Percentiles rank a stretch among this genome's conserved stretches.
Evolutionary conservation across 2,329 filamentous ascomycete genomes (phyloP).

Genomic region (Arachnomyces sp.): DNA sequence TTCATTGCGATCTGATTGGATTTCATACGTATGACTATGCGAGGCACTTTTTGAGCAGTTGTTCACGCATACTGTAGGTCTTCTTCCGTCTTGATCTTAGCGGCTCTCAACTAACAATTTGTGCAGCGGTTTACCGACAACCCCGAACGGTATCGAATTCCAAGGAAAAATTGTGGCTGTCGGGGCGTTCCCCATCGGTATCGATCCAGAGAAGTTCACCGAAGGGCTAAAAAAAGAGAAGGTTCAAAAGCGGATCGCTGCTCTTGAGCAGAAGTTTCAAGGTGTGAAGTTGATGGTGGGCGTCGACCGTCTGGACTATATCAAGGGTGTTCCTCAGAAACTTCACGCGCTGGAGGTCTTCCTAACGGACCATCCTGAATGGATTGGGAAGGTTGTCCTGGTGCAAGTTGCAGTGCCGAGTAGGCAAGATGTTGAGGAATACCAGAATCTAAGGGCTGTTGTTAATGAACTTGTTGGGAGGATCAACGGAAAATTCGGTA

Average conservation of each 20-base stretch:
- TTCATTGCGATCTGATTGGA: constrained; percentile 90
- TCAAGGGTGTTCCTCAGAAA: constrained; percentile 98
- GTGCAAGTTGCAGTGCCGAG: constrained; percentile 95
- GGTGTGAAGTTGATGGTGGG: constrained; percentile 95
- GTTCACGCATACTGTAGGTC: constrained; percentile 77
- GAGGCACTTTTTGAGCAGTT: constrained; percentile 93
- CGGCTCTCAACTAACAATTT: constrained; percentile 11
- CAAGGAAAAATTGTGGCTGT: constrained; percentile 82
- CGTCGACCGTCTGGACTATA: constrained; percentile 94
- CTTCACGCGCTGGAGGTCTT: constrained; percentile 94
- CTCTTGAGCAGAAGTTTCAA: constrained; percentile 82
- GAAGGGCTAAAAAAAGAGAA: constrained; percentile 78
- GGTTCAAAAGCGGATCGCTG: constrained; percentile 79
- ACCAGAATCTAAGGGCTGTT: constrained; percentile 89
- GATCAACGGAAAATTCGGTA: constrained; percentile 90
- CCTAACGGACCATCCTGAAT: constrained; percentile 91
- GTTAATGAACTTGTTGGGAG: constrained; percentile 95
- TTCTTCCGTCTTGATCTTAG: not conserved
- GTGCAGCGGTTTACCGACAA: constrained; percentile 52
- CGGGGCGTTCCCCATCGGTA: constrained; percentile 94
- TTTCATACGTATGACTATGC: constrained; percentile 99
- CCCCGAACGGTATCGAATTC: constrained; percentile 88
- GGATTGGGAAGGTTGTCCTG: constrained; percentile 94
- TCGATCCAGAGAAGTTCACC: constrained; percentile 93
- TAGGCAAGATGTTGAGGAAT: constrained; percentile 92